Base-by-base conservation (phyloP, 768 basidiomycete species). In the Clavaria fumosa region DNA sequence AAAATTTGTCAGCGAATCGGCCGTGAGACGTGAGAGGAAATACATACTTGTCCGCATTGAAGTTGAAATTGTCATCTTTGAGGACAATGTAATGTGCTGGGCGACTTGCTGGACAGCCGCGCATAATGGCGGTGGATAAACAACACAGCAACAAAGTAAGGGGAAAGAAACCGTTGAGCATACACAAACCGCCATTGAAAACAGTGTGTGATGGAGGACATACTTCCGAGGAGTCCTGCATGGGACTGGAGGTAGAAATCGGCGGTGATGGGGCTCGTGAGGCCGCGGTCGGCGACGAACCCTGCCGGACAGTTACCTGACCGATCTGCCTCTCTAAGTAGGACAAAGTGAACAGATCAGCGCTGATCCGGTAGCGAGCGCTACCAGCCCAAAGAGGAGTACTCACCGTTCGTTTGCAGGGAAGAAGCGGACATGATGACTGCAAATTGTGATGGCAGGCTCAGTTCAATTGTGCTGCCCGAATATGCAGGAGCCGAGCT, bases 211-310 rank as follows among this genome's bases (percentile, higher is more conserved):
- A 12, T 22, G 34, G 4, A 18, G 30, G 18, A 9, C n/a, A 14
- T 50, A 67, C 67, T 88, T 5, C 84, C 84, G 1, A 83, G 63
- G 2, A 86, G 57, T 9, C 81, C 83, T 0, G 69, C 79, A 40
- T 88, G 84, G 36, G 75, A 78, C 48, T 75, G 75, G 3, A 88
- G 61, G 47, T 80, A 85, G 53, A 72, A 88, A 45, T 88, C 84
- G 24, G 76, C 75, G 38, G 82, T 78, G 1, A 69, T 67, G 0
- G 81, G 79, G 46, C 80, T 76, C 0, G 68, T 66, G 30, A 84
- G 71, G 3, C 72, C 75, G 2, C 61, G 61, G 47, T 88, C 84
- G 17, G 84, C 67, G 10, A 88, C 78, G 0, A 81, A 81, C 5
- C 84, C 84, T 0, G 84, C 80, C 1, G 67, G 70, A 46, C 73